phyloP scores from a whole-genome alignment of 169 alveolate genomes.

The Cryptosporidium viatorum region DNA sequence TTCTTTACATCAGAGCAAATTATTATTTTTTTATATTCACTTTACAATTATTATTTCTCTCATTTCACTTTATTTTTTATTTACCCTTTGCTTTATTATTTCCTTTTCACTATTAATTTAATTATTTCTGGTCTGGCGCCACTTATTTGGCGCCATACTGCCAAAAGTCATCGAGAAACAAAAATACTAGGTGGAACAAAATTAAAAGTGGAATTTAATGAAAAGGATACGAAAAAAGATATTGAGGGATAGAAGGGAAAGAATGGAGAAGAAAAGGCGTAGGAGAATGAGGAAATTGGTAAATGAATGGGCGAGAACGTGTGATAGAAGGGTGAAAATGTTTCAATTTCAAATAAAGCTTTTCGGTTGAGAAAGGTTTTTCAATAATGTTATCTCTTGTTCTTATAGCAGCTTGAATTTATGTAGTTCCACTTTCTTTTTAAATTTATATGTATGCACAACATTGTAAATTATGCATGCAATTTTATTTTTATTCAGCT shows the following conservation, averaged over 20 bases:
- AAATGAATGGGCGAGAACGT: neutral
- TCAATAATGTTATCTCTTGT: too few relatives aligned
- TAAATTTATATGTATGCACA: too few relatives aligned
- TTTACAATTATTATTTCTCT: neutral
- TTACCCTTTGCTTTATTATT: neutral
- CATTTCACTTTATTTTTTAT: neutral
- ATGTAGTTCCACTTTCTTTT: neutral
- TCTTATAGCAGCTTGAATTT: neutral
- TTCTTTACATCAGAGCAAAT: constrained; percentile 7
- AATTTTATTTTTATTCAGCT: neutral
- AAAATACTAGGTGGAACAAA: neutral
- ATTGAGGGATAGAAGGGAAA: neutral
- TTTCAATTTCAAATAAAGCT: too few relatives aligned
- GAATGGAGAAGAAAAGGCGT: neutral
- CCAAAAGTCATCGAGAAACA: neutral
- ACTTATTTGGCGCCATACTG: neutral
- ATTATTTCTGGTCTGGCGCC: neutral
- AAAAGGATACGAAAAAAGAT: neutral
- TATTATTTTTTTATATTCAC: neutral
- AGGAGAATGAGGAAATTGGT: neutral
- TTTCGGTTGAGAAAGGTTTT: too few relatives aligned
- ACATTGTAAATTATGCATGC: neutral
- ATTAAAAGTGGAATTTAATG: neutral
- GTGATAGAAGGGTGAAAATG: neutral
- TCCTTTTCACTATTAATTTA: neutral